Evolutionary conservation across 2,329 filamentous ascomycete genomes (phyloP).

Genomic region (Zarea fungicola): DNA sequence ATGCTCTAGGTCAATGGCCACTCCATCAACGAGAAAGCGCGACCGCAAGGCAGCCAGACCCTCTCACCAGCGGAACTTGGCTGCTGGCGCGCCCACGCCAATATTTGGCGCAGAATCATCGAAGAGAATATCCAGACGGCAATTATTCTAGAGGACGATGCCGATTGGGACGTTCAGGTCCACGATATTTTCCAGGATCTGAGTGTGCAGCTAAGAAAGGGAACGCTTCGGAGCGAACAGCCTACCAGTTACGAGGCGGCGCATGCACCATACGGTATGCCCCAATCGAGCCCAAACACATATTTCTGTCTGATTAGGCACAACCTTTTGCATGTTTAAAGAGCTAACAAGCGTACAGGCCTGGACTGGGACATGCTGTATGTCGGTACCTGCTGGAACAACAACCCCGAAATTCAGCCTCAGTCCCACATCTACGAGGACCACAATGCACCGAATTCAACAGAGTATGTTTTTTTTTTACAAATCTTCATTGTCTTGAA

Average conservation of each 20-base stretch:
- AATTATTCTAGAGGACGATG: not conserved
- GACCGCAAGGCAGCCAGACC: not conserved
- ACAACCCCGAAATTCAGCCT: not conserved
- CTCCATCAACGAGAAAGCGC: not conserved
- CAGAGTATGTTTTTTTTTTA: not conserved
- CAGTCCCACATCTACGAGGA: not conserved
- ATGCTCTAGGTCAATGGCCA: not conserved
- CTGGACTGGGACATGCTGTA: not conserved
- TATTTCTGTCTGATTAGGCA: too few species aligned
- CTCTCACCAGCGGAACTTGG: not conserved
- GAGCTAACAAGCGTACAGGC: not conserved
- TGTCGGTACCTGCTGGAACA: not conserved
- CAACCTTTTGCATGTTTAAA: not conserved
- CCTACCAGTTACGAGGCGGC: not conserved
- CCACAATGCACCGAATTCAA: not conserved
- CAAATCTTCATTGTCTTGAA: not conserved
- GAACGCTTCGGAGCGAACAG: not conserved
- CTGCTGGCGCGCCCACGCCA: constrained; percentile 1
- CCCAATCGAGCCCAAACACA: too few species aligned
- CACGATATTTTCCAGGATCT: not conserved
- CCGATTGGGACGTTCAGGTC: not conserved
- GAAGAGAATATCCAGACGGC: not conserved
- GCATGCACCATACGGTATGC: constrained; percentile 1
- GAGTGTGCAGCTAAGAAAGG: not conserved
- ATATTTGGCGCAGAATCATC: not conserved